Evolutionary conservation across 441 rosid species (phyloP).

Genomic region (Bruguiera hainesii): DNA sequence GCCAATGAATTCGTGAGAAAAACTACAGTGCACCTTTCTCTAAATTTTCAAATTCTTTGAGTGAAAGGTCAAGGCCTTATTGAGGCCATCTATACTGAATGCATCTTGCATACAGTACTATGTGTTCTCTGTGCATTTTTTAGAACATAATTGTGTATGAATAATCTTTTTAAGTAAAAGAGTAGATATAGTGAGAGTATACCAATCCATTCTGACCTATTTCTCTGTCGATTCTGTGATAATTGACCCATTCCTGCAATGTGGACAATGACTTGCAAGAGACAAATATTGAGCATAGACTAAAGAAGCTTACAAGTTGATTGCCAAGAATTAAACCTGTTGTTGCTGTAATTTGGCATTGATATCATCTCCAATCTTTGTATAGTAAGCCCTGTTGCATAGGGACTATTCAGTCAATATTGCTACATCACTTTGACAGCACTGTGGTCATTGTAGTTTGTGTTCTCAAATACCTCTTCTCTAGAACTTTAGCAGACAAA

Average conservation of each 20-base stretch:
- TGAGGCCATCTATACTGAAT: neutral
- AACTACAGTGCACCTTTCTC: neutral
- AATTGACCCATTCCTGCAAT: conserved; percentile 53
- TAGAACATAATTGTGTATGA: neutral
- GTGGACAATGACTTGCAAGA: conserved; percentile 4
- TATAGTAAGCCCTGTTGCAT: conserved; percentile 47
- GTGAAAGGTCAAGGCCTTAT: neutral
- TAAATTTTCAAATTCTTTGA: neutral
- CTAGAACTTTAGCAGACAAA: conserved; percentile 40
- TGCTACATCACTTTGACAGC: conserved; percentile 1
- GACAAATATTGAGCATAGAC: neutral
- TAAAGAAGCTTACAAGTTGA: conserved; percentile 11
- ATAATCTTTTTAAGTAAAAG: neutral
- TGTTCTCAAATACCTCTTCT: conserved; percentile 45
- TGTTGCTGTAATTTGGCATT: conserved; percentile 49
- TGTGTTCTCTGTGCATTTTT: neutral
- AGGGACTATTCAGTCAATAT: conserved; percentile 11
- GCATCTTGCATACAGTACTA: neutral
- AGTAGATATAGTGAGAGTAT: conserved; percentile 4
- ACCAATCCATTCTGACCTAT: conserved; percentile 38
- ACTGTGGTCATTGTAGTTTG: conserved; percentile 15
- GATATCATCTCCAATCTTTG: conserved; percentile 46
- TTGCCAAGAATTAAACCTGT: conserved; percentile 38
- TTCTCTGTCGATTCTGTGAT: conserved; percentile 19
- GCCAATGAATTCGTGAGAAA: neutral